These are phyloP conservation scores for Podila horticola DNA, from an alignment of 192 early-diverging fungal genomes.

Conservation along the genomic window DNA sequence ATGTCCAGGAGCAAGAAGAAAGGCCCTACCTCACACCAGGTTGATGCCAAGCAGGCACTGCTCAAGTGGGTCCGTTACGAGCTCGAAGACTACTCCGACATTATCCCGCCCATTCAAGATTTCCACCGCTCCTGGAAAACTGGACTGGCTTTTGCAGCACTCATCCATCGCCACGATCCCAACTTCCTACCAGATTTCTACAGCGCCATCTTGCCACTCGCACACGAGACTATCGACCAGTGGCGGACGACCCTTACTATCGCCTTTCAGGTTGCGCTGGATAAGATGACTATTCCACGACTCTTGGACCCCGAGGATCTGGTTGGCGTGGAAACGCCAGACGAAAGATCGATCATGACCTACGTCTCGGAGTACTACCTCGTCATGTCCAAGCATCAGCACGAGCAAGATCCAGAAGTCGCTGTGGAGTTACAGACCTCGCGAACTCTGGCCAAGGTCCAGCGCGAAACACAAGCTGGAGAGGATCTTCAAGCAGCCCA, in stretches of 20 bases:
- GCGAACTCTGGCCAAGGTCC: conserved; percentile 36
- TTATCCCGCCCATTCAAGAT: conserved; percentile 62
- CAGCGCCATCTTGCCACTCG: conserved; percentile 25
- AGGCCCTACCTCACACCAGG: conserved; percentile 32
- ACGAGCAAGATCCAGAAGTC: conserved; percentile 15
- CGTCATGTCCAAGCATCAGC: conserved; percentile 57
- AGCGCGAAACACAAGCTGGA: conserved; percentile 26
- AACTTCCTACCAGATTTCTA: conserved; percentile 56
- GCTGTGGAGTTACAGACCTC: conserved; percentile 20
- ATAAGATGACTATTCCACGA: conserved; percentile 50
- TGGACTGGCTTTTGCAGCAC: conserved; percentile 60
- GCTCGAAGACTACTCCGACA: conserved; percentile 59
- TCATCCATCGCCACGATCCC: conserved; percentile 60
- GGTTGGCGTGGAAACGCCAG: conserved; percentile 59
- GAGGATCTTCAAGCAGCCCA: conserved; percentile 18
- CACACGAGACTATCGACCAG: conserved; percentile 49
- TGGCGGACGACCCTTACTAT: conserved; percentile 43
- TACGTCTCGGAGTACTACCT: conserved; percentile 64
- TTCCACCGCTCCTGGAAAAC: conserved; percentile 62
- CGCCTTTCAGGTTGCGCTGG: conserved; percentile 55
- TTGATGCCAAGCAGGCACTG: conserved; percentile 60
- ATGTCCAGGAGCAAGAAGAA: conserved; percentile 35
- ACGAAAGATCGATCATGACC: conserved; percentile 64
- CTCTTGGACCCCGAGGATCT: conserved; percentile 60
- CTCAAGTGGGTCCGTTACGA: conserved; percentile 62